Evolutionary conservation across 148 eudicot genomes (phyloP), one percentile per base, ranked within the genome.

Genomic region (Silene uniflora): DNA sequence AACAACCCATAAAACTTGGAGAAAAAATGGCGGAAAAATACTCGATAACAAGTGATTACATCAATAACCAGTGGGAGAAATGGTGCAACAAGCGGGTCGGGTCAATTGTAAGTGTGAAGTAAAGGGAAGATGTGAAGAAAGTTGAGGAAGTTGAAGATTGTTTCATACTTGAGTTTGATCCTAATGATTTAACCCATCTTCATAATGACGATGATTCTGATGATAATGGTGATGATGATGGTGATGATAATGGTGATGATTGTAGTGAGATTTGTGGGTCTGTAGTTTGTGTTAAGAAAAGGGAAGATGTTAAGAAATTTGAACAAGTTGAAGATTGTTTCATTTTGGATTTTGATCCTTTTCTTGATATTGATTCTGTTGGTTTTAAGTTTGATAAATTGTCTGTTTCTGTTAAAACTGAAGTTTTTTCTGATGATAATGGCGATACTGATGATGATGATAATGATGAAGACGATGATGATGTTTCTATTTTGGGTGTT

Each of bases 321-420:
- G 87, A 81, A 12, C 67, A 76, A 17, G 62, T 68, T 21, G 83
- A 79, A 71, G 84, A 84, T 71, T 84, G 84, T 68, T 84, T 84
- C 62, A 82, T 84, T 14, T 62, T 82, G 6, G 85, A 76, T 4
- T 84, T 79, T 75, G 76, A 79, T 67, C 85, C 87, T 35, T 47
- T 6, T 35, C 62, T 27, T n/a, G 55, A 61, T 4, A 35, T 10
- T n/a, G 3, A 39, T 44, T 42, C 27, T n/a, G 46, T 19, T 39
- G n/a, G 12, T 9, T 44, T 63, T 11, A 76, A 13, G 24, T 64
- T 76, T 44, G 21, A 56, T 18, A 60, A 76, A 11, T 24, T 69
- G 60, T 69, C 27, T 69, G 58, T 76, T 23, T 24, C 13, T 72
- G 61, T 72, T 1, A 63, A 77, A 10, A 22, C 66, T 73, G 67